A percentile compares a stretch with the other conserved stretches of the same genome.
Evolutionary conservation across 306 rosid genomes (phyloP).

Genomic region (Abrus precatorius): DNA sequence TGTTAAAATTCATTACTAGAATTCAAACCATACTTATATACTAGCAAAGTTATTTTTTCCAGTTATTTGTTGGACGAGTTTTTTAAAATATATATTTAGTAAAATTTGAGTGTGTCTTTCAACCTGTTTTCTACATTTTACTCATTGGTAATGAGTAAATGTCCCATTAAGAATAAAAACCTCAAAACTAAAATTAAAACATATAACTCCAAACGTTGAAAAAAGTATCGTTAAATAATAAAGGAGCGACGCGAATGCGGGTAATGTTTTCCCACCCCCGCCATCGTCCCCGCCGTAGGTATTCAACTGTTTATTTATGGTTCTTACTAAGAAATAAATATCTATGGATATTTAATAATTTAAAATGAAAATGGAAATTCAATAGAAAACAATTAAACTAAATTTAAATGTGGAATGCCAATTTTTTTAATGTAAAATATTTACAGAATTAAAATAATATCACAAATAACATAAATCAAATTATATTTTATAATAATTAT

Average conservation of each 20-base stretch:
- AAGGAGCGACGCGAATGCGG: not conserved
- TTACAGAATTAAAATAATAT: too few species aligned
- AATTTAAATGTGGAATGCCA: not conserved
- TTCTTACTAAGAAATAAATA: not conserved
- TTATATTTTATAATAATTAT: not conserved
- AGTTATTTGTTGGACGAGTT: too few species aligned
- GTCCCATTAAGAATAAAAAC: too few species aligned
- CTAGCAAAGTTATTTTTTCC: too few species aligned
- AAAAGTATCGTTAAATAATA: not conserved
- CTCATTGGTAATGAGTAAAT: not conserved
- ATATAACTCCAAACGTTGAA: too few species aligned
- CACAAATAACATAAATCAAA: not conserved
- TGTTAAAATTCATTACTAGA: too few species aligned
- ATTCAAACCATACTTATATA: too few species aligned
- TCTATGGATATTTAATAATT: not conserved
- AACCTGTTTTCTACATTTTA: not conserved
- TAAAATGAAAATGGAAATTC: not conserved
- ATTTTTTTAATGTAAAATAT: too few species aligned
- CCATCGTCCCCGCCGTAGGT: not conserved
- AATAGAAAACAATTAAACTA: not conserved
- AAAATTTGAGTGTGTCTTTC: slow-evolving; percentile 5
- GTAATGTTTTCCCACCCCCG: not conserved
- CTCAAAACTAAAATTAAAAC: not conserved
- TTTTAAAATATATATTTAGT: too few species aligned
- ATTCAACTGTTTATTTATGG: not conserved